Conservation (phyloP, 805 yeast species). For the Yarrowia yakushimensis region DNA sequence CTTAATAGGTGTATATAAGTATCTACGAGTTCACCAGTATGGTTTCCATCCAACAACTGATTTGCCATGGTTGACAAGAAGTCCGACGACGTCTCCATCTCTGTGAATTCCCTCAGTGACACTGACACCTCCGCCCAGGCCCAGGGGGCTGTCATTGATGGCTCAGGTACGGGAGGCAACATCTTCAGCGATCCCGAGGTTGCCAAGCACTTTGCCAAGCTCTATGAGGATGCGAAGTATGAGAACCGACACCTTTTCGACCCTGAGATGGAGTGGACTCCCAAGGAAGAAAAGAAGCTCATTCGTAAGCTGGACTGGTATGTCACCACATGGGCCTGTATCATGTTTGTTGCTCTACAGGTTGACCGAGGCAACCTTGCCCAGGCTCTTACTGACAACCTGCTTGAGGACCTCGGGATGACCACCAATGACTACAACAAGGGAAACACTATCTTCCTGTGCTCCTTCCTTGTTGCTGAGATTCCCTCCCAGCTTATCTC, state of each 20-base stretch:
- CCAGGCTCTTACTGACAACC: slow-evolving; percentile 57
- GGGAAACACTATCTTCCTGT: slow-evolving; percentile 55
- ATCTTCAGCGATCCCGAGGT: slow-evolving; percentile 45
- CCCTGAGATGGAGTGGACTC: slow-evolving; percentile 54
- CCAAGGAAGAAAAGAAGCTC: slow-evolving; percentile 48
- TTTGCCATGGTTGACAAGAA: neutral
- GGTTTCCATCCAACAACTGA: neutral
- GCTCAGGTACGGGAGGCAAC: slow-evolving; percentile 29
- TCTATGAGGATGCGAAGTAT: slow-evolving; percentile 50
- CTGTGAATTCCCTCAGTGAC: neutral
- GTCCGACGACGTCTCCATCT: neutral
- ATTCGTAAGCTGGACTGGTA: slow-evolving; percentile 53
- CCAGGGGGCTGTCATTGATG: too few species aligned
- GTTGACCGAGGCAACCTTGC: slow-evolving; percentile 55
- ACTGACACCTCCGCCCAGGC: neutral
- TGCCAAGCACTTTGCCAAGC: slow-evolving; percentile 44
- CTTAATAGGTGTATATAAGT: neutral
- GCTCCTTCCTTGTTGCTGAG: slow-evolving; percentile 58
- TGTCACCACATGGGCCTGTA: slow-evolving; percentile 55
- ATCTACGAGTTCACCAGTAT: too few species aligned
- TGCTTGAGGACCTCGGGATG: slow-evolving; percentile 50
- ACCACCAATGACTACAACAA: slow-evolving; percentile 56
- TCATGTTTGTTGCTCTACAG: slow-evolving; percentile 58
- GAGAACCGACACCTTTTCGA: slow-evolving; percentile 59
- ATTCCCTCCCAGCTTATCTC: slow-evolving; percentile 65